These are phyloP conservation scores for Polysphondylium violaceum DNA, from an alignment of 78 protist genomes.

Conservation along the genomic window DNA sequence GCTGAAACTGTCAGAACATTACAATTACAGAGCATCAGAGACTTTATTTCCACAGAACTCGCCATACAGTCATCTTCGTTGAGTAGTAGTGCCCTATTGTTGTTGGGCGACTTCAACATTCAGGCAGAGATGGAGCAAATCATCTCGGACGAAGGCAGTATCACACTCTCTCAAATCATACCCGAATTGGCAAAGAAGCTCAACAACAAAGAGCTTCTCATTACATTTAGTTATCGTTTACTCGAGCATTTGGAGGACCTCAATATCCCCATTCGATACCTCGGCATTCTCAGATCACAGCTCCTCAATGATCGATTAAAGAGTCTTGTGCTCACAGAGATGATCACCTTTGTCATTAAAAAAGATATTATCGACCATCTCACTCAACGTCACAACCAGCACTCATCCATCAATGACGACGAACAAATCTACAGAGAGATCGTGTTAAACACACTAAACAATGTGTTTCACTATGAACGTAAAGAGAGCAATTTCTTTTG, in stretches of 20 bases:
- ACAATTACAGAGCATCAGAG: constrained; percentile 60
- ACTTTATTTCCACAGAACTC: constrained; percentile 41
- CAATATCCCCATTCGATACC: constrained; percentile 48
- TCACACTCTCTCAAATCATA: constrained; percentile 31
- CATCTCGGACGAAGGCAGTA: constrained; percentile 61
- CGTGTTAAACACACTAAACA: constrained; percentile 40
- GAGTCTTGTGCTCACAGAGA: constrained; percentile 45
- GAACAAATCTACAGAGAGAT: constrained; percentile 40
- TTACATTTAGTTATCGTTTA: constrained; percentile 42
- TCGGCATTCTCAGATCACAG: constrained; percentile 58
- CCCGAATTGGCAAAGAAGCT: constrained; percentile 56
- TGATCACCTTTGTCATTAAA: constrained; percentile 40
- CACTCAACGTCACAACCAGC: constrained; percentile 57
- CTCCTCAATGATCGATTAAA: constrained; percentile 32
- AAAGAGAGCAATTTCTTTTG: constrained; percentile 34
- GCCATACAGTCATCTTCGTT: constrained; percentile 12
- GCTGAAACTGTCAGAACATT: constrained; percentile 63
- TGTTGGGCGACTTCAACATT: constrained; percentile 55
- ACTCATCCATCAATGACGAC: constrained; percentile 9
- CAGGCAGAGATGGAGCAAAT: constrained; percentile 55
- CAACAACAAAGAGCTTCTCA: constrained; percentile 14
- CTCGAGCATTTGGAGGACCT: constrained; percentile 22
- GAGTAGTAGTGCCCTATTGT: neutral
- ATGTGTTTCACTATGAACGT: constrained; percentile 49
- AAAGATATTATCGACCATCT: constrained; percentile 44